Base-by-base conservation (phyloP, 768 basidiomycete genomes). In the Heimioporus sp. region DNA sequence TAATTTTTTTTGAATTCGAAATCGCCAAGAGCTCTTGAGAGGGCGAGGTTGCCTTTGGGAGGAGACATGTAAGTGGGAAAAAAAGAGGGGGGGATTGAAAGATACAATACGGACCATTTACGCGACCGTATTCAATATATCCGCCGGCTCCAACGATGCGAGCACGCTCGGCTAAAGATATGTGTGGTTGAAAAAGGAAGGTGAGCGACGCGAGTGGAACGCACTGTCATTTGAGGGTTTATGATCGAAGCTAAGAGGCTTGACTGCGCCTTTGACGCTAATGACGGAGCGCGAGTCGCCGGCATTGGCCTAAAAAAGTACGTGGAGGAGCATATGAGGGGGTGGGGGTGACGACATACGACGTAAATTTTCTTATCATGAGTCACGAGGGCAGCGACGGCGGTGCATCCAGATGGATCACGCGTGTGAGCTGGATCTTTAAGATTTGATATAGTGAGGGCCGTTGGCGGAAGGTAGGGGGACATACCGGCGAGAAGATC, bases 1-100 rank as follows among this genome's bases (percentile, higher is more conserved):
- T 82, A 81, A 65, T 95, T 96, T 74, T 96, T 94, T 78, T 99
- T 99, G 80, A 97, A 99, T 58, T 97, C 93, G 67, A 99, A 98
- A 69, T 99, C 97, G 49, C 97, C 97, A 24, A 99, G 74, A 5
- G 97, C 97, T 61, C 97, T 81, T 15, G 95, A 95, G 36, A 98
- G 73, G 0, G 97, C 96, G 51, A 99, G 84, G 66, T 98, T 98
- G 56, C 96, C 95, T 97, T 28, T 61, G 13, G 30, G 11, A 10
- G 12, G 19, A 10, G 19, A 10, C 38, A 2, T 35, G 51, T 38
- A n/a, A 62, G 51, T 7, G 11, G 17, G 19, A 37, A 16, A 10
- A 39, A 12, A 35, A 37, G 34, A 35, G 36, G 34, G 45, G 24
- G 48, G 24, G 4, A 36, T 16, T 7, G 3, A 2, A 12, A 21